phyloP scores from a whole-genome alignment of 2,329 filamentous ascomycete genomes.

The Nemania sp. region DNA sequence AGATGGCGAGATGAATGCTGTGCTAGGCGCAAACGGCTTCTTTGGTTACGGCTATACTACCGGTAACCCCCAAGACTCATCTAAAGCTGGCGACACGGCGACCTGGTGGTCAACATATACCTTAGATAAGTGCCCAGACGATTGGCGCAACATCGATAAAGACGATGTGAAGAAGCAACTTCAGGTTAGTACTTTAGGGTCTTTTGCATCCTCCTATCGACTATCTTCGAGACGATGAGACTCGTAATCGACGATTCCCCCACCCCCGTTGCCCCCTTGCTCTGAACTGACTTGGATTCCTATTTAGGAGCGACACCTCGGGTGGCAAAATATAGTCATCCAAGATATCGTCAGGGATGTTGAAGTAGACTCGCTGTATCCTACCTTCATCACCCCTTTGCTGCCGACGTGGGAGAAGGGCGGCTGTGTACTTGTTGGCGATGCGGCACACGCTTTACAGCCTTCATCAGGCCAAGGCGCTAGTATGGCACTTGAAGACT shows the following conservation, averaged over 20 bases:
- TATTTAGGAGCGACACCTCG: constrained; percentile 29
- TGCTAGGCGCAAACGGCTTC: constrained; percentile 34
- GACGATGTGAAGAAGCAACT: constrained; percentile 33
- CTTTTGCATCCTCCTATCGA: not conserved
- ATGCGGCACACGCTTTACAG: constrained; percentile 36
- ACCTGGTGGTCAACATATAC: constrained; percentile 37
- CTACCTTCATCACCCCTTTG: constrained; percentile 34
- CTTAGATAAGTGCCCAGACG: constrained; percentile 31
- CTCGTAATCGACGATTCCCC: not conserved
- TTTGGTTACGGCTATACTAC: constrained; percentile 38
- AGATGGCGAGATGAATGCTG: constrained; percentile 37
- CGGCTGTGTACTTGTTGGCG: constrained; percentile 37
- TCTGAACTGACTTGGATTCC: not conserved
- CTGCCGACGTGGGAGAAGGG: constrained; percentile 38
- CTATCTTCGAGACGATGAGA: not conserved
- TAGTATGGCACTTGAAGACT: constrained; percentile 38
- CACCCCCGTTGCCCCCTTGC: not conserved
- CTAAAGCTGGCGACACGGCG: constrained; percentile 27
- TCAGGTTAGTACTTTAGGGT: constrained; percentile 21
- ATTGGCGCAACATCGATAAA: constrained; percentile 37
- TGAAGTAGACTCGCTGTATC: constrained; percentile 32
- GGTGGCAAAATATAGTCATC: constrained; percentile 31
- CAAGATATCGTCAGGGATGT: constrained; percentile 33
- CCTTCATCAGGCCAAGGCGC: constrained; percentile 38
- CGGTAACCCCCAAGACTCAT: constrained; percentile 25